Percentiles rank a stretch among this genome's conserved stretches.
Evolutionary conservation across 768 basidiomycete species (phyloP).

Genomic region (Pleurotus tuoliensis): DNA sequence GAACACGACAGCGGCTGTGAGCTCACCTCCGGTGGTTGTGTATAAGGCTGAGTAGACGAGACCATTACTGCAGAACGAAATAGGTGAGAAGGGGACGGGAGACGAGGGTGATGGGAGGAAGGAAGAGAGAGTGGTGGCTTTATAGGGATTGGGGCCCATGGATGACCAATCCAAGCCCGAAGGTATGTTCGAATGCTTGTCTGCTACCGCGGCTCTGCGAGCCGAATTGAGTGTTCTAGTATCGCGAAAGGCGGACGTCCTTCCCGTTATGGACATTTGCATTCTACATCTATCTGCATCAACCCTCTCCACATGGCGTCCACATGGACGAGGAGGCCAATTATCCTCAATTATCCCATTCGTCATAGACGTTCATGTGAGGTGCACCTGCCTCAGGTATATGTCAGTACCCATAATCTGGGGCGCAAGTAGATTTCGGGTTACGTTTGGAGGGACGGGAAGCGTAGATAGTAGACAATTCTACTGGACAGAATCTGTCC

Average conservation of each 20-base stretch:
- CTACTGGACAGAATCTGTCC: slow-evolving; percentile 4
- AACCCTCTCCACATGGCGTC: not conserved
- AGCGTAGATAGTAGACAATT: not conserved
- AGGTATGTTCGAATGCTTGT: not conserved
- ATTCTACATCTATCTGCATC: not conserved
- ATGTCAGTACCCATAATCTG: no score
- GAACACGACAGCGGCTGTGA: not conserved
- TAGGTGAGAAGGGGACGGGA: no score
- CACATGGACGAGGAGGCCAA: not conserved
- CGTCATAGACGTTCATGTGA: no score
- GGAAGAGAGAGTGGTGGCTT: not conserved
- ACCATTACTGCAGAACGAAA: not conserved
- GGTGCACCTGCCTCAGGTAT: no score
- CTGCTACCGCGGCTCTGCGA: not conserved
- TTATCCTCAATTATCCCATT: no score
- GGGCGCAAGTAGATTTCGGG: no score
- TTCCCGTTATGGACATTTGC: not conserved
- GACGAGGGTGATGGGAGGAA: not conserved
- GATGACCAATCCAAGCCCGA: slow-evolving; percentile 6
- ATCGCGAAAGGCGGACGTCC: not conserved
- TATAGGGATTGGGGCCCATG: not conserved
- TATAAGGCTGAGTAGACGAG: not conserved
- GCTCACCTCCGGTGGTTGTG: slow-evolving; percentile 6
- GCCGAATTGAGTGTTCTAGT: not conserved
- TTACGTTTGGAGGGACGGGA: no score